A percentile compares a stretch with the other conserved stretches of the same genome.
Evolutionary conservation across 345 rosid species (phyloP).

Genomic region (Lumnitzera littorea): DNA sequence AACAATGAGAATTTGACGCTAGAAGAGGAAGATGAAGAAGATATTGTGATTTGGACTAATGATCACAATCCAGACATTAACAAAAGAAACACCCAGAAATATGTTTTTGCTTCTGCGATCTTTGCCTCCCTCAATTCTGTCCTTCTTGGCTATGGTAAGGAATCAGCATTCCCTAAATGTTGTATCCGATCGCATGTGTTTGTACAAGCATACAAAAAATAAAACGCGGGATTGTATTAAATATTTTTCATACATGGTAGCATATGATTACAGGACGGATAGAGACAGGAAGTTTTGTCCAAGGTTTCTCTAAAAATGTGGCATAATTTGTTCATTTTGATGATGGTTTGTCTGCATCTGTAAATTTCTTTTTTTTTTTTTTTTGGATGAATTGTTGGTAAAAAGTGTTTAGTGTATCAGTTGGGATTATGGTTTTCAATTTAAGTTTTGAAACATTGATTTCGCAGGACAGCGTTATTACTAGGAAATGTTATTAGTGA

Average conservation of each 20-base stretch:
- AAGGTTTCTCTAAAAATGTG: background rate
- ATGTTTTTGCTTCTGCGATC: slow-evolving; percentile 43
- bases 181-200: background rate
- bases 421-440: background rate
- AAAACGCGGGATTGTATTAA: no score
- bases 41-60: slow-evolving; percentile 3
- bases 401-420: no score
- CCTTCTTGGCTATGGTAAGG: slow-evolving; percentile 62
- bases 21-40: slow-evolving; percentile 7
- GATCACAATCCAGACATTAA: background rate
- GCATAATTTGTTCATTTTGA: no score
- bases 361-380: no score
- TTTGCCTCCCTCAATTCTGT: slow-evolving; percentile 64
- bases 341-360: no score
- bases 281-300: background rate
- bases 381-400: no score
- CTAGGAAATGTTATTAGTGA: no score
- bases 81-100: slow-evolving; percentile 12
- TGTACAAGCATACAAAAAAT: background rate
- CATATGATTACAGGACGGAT: background rate
- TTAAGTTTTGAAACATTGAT: background rate
- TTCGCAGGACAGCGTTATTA: no score
- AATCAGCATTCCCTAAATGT: background rate
- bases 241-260: background rate
- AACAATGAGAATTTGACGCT: background rate